These are phyloP conservation scores for Pichia kudriavzevii DNA, from an alignment of 1,139 yeast genomes.

Conservation along the genomic window DNA sequence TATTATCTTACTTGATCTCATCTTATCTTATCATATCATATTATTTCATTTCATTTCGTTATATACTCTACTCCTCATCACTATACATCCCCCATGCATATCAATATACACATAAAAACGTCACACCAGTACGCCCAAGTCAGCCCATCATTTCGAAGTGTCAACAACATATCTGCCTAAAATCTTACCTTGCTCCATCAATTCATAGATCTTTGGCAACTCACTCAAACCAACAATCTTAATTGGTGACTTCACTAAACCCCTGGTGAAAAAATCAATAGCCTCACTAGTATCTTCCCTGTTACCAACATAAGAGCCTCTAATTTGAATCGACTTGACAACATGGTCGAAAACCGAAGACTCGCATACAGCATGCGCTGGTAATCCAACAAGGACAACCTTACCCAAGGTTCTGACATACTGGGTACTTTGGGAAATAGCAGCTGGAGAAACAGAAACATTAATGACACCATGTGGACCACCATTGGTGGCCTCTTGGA, in stretches of 20 bases:
- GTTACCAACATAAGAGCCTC: conserved; percentile 75
- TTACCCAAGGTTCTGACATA: conserved; percentile 65
- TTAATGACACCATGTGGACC: conserved; percentile 74
- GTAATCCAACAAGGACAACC: conserved; percentile 67
- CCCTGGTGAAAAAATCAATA: conserved; percentile 63
- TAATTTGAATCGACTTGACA: conserved; percentile 53
- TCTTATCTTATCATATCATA: too few species aligned
- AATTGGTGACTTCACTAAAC: conserved; percentile 62
- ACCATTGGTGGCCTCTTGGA: conserved; percentile 52
- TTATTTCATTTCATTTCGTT: too few species aligned
- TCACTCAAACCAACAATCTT: conserved; percentile 63
- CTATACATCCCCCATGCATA: too few species aligned
- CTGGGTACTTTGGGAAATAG: conserved; percentile 54
- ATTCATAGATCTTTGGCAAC: conserved; percentile 52
- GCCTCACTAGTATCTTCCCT: conserved; percentile 77
- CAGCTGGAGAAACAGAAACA: conserved; percentile 64
- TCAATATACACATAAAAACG: too few species aligned
- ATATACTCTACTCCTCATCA: too few species aligned
- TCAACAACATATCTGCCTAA: conserved; percentile 75
- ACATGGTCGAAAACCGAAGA: conserved; percentile 62
- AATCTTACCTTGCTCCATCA: conserved; percentile 66
- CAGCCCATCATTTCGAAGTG: conserved; percentile 35
- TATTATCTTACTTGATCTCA: too few species aligned
- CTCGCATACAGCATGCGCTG: conserved; percentile 61
- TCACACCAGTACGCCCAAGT: too few species aligned